A percentile compares a stretch with the other conserved stretches of the same genome.
phyloP scores from a whole-genome alignment of 1,284 basidiomycete species.

The Athelia sp. region DNA sequence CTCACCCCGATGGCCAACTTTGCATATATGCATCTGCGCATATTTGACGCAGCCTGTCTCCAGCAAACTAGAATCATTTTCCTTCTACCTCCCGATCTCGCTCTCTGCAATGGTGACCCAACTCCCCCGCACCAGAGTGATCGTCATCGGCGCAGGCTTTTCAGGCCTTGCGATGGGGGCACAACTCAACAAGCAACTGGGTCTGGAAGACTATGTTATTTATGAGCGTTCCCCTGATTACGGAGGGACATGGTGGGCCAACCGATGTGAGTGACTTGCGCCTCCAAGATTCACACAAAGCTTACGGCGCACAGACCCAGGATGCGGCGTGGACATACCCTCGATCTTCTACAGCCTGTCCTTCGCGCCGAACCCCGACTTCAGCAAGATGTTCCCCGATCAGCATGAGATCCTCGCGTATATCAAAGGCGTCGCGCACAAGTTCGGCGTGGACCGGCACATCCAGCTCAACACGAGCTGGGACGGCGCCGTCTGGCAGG shows the following conservation, averaged over 20 bases:
- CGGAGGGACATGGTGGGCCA: background rate
- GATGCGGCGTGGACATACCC: background rate
- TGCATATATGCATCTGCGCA: too few species aligned
- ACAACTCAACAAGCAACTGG: background rate
- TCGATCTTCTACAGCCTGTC: background rate
- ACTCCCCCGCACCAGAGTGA: background rate
- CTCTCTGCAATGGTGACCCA: background rate
- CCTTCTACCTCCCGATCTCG: too few species aligned
- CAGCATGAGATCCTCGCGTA: background rate
- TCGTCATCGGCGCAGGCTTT: background rate
- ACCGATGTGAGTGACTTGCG: background rate
- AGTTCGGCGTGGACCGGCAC: background rate
- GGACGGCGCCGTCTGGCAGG: background rate
- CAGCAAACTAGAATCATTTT: too few species aligned
- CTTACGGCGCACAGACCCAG: background rate
- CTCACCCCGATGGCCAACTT: too few species aligned
- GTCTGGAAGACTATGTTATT: background rate
- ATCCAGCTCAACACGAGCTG: background rate
- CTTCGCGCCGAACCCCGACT: background rate
- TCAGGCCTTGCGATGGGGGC: background rate
- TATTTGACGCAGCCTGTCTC: too few species aligned
- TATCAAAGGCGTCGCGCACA: background rate
- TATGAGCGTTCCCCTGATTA: background rate
- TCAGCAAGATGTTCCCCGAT: background rate
- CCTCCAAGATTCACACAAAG: too few species aligned